These are phyloP conservation scores for Tuber melanosporum DNA, from an alignment of 495 filamentous ascomycete genomes.

Conservation along the genomic window DNA sequence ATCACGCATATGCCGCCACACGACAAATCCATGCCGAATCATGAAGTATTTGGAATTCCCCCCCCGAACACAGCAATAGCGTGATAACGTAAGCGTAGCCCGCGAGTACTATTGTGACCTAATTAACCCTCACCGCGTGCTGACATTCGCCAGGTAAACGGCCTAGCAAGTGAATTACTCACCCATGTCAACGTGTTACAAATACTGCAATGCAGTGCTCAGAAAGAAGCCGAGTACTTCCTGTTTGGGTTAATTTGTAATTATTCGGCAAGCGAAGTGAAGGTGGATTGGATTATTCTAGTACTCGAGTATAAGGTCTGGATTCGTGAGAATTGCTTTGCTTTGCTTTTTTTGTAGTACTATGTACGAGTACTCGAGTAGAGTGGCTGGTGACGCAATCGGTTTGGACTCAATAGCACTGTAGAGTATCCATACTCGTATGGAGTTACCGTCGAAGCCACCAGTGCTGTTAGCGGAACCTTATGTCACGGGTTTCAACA, in stretches of 20 bases:
- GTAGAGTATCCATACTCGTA: too few relatives aligned
- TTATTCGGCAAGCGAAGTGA: not conserved
- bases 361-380: too few relatives aligned
- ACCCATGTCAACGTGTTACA: not conserved
- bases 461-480: too few relatives aligned
- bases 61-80: not conserved
- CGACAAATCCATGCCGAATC: not conserved
- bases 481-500: too few relatives aligned
- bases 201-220: not conserved
- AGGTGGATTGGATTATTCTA: not conserved
- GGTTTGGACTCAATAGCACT: too few relatives aligned
- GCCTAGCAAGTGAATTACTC: not conserved
- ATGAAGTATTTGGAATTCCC: not conserved
- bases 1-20: not conserved
- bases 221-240: not conserved
- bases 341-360: too few relatives aligned
- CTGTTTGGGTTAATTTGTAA: not conserved
- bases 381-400: too few relatives aligned
- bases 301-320: too few relatives aligned
- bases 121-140: not conserved
- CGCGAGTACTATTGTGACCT: too few relatives aligned
- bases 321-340: too few relatives aligned
- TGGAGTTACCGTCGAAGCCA: too few relatives aligned
- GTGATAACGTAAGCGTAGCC: not conserved
- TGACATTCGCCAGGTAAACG: not conserved